Evolutionary conservation across 78 protist species (phyloP), one percentile per base, ranked within the genome.

Genomic region (Protostelium mycophagum): DNA sequence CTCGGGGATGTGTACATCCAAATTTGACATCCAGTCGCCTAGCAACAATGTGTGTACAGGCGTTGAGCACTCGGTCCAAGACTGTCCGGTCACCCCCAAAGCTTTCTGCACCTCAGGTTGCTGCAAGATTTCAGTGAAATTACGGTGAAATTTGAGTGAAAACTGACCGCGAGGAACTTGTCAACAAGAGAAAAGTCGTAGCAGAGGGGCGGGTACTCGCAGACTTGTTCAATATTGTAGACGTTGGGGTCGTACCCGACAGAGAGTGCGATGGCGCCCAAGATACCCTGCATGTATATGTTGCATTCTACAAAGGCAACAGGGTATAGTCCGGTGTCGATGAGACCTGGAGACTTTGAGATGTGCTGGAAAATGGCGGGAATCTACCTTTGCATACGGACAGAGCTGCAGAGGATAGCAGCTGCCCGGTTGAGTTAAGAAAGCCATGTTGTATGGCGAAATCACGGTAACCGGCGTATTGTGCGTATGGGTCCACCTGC

Each of bases 181-280:
- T 36, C 25, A 83, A 38, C 91, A 31, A 89, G 25, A 0, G 96
- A 91, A 38, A 96, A 96, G 91, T 96, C 93, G 89, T 96, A 96
- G 91, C 97, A 96, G 34, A 96, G 92, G 86, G 95, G 95, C 10
- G 85, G 91, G 23, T 5, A 9, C 10, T 38, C 86, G 88, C 95
- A 93, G 89, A 36, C 35, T 35, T 16, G 1, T n/a, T 92, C 90
- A 29, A 93, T 29, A 86, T 93, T 92, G 86, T 93, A 93, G 38
- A 85, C 90, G 86, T 93, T 87, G 10, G 36, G 39, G 36, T 34
- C 1, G 73, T 23, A 36, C 10, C 86, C 86, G 29, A 25, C 37
- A 5, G 5, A 16, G 16, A 25, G 16, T 25, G 37, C 36, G 63
- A 36, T 36, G 16, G 63, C 86, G 37, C 86, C 37, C 86, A 85